A percentile compares a stretch with the other conserved stretches of the same genome.
phyloP scores from a whole-genome alignment of 805 yeast genomes.

The Starmerella tilneyi region DNA sequence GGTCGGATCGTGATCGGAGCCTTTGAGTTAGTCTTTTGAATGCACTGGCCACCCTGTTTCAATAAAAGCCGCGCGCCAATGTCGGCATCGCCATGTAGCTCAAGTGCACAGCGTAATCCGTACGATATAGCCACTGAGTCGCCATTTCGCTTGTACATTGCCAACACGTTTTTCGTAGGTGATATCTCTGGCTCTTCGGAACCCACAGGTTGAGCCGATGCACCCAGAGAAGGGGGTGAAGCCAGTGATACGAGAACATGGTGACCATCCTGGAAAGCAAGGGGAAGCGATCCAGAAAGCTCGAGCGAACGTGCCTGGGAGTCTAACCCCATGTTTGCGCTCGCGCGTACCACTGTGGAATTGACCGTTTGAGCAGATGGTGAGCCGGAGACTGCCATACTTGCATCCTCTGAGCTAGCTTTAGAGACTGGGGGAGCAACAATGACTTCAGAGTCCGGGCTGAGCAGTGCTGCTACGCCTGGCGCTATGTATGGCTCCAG shows the following conservation, averaged over 20 bases:
- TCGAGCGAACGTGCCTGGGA: background rate
- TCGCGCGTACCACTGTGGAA: background rate
- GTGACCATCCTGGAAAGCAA: background rate
- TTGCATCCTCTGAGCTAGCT: background rate
- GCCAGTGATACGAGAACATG: background rate
- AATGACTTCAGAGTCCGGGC: conserved; percentile 57
- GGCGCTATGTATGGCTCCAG: conserved; percentile 31
- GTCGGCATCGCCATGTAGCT: background rate
- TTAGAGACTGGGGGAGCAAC: conserved; percentile 53
- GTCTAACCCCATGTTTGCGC: background rate
- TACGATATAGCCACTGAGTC: background rate
- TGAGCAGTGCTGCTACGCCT: conserved; percentile 39
- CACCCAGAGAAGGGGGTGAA: background rate
- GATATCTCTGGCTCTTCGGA: conserved; percentile 1
- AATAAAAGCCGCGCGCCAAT: conserved; percentile 38
- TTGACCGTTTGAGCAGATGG: background rate
- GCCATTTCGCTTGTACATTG: background rate
- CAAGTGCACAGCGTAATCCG: conserved; percentile 1
- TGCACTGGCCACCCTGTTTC: conserved; percentile 21
- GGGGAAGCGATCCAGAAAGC: background rate
- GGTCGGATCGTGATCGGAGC: conserved; percentile 44
- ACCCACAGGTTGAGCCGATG: background rate
- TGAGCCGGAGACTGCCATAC: background rate
- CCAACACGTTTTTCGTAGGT: background rate
- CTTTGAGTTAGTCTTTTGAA: conserved; percentile 28